phyloP scores from a whole-genome alignment of 2,329 filamentous ascomycete genomes.

The Fusarium nodosum region DNA sequence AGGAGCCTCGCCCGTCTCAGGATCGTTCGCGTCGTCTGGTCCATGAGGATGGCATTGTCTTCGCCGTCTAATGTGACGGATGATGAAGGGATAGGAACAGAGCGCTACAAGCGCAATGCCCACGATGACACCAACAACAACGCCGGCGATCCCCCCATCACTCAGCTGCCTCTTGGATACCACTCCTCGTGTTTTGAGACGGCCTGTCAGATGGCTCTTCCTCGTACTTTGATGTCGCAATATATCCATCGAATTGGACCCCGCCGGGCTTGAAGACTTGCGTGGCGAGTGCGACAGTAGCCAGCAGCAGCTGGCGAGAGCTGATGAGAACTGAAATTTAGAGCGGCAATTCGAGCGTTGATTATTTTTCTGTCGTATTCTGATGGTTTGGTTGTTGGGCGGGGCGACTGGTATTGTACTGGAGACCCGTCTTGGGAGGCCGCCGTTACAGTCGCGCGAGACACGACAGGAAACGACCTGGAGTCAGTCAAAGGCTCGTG shows the following conservation, averaged over 20 bases:
- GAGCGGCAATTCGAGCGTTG: conserved; percentile 26
- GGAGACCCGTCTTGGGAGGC: conserved; percentile 44
- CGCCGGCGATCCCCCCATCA: conserved; percentile 56
- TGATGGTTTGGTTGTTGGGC: conserved; percentile 34
- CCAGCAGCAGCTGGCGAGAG: conserved; percentile 45
- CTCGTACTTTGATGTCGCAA: conserved; percentile 40
- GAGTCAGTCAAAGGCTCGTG: conserved; percentile 41
- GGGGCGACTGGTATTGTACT: conserved; percentile 40
- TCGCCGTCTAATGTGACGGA: conserved; percentile 51
- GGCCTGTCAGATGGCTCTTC: conserved; percentile 44
- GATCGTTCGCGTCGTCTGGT: conserved; percentile 45
- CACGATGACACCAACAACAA: conserved; percentile 55
- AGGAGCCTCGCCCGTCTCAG: conserved; percentile 51
- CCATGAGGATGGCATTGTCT: conserved; percentile 44
- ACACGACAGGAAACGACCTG: conserved; percentile 29
- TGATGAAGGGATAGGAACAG: conserved; percentile 58
- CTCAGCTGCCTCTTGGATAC: conserved; percentile 50
- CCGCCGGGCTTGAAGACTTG: conserved; percentile 22
- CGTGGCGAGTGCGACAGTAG: conserved; percentile 25
- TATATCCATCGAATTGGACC: conserved; percentile 42
- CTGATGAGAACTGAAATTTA: conserved; percentile 36
- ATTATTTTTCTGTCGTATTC: conserved; percentile 34
- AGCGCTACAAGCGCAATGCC: conserved; percentile 53
- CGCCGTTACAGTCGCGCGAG: conserved; percentile 45
- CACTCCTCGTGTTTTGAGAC: conserved; percentile 38